These are phyloP conservation scores for Xerocomellus intermedius DNA, from an alignment of 768 basidiomycete species.

Conservation along the genomic window DNA sequence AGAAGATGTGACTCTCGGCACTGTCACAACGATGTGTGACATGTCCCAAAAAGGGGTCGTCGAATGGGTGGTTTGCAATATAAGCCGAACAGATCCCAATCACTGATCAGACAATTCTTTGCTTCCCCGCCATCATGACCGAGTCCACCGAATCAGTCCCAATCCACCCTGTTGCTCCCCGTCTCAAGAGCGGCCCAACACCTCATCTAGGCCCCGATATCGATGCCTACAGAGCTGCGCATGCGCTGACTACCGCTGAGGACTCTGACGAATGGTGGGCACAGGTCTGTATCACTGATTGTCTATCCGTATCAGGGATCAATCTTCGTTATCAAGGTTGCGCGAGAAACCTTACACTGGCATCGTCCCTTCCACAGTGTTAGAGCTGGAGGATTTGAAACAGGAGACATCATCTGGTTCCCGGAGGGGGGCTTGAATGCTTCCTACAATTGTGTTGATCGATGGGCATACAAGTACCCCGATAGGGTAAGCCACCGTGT, in stretches of 20 bases:
- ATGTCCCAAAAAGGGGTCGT: conserved; percentile 13
- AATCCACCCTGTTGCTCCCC: conserved; percentile 75
- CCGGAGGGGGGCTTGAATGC: conserved; percentile 92
- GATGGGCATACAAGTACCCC: conserved; percentile 90
- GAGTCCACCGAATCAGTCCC: conserved; percentile 34
- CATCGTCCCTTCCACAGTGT: conserved; percentile 88
- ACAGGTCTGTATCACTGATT: conserved; percentile 45
- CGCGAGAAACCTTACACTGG: conserved; percentile 79
- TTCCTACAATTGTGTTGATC: conserved; percentile 96
- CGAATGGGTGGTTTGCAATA: conserved; percentile 11
- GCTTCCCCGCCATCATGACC: conserved; percentile 37
- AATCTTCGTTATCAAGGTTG: conserved; percentile 43
- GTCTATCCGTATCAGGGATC: background rate
- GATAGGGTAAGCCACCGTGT: conserved; percentile 53
- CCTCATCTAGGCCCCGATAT: conserved; percentile 82
- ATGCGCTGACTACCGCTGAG: conserved; percentile 70
- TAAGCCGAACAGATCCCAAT: conserved; percentile 7
- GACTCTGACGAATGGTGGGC: conserved; percentile 88
- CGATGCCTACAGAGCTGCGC: conserved; percentile 66
- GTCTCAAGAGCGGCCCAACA: conserved; percentile 56
- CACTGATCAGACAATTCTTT: background rate
- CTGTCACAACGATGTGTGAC: background rate
- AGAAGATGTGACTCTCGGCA: no score
- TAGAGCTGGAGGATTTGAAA: conserved; percentile 74
- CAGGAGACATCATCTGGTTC: conserved; percentile 94